A percentile compares a stretch with the other conserved stretches of the same genome.
phyloP scores from a whole-genome alignment of 164 flowering plant species.

The Vitis vinifera region DNA sequence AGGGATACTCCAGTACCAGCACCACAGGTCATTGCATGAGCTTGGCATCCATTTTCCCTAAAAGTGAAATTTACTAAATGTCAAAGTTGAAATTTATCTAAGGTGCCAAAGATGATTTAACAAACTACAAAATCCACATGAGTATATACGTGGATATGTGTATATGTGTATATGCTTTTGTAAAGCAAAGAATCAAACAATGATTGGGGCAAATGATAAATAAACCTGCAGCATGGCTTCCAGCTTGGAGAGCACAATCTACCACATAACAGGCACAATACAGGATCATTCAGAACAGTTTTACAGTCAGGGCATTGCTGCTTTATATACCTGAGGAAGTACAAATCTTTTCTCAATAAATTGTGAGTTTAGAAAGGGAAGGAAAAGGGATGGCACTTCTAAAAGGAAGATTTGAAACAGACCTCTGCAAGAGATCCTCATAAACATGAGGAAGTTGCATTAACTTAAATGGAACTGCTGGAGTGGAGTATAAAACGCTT shows the following conservation, averaged over 20 bases:
- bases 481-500: slow-evolving; percentile 39
- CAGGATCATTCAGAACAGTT: slow-evolving; percentile 54
- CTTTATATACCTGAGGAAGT: slow-evolving; percentile 74
- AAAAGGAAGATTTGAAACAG: slow-evolving; percentile 1
- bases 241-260: slow-evolving; percentile 73
- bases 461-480: slow-evolving; percentile 79
- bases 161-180: not conserved
- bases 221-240: slow-evolving; percentile 92
- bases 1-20: slow-evolving; percentile 91
- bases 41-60: slow-evolving; percentile 68
- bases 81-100: not conserved
- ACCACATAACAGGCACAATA: slow-evolving; percentile 90
- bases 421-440: slow-evolving; percentile 95
- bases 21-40: slow-evolving; percentile 80
- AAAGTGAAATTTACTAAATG: slow-evolving; percentile 5
- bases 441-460: slow-evolving; percentile 77
- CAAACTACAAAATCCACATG: no score
- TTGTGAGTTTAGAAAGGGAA: not conserved
- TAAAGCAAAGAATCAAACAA: not conserved
- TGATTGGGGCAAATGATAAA: not conserved
- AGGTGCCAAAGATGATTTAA: not conserved
- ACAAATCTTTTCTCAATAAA: not conserved
- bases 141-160: no score
- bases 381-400: not conserved
- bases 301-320: slow-evolving; percentile 65